phyloP scores from a whole-genome alignment of 192 early-diverging fungal species.

The Mortierella hygrophila region DNA sequence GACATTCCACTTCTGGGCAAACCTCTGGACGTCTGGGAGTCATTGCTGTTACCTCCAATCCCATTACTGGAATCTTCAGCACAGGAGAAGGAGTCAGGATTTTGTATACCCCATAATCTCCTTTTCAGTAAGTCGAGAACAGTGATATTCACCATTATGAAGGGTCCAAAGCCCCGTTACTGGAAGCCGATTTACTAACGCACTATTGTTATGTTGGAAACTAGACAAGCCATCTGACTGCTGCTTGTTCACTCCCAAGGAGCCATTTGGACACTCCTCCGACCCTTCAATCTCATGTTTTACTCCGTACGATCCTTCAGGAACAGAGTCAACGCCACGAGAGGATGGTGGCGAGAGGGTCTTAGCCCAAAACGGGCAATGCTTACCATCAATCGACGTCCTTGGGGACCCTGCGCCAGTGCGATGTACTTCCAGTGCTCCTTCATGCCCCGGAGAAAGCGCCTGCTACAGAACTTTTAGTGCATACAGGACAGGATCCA shows the following conservation, averaged over 20 bases:
- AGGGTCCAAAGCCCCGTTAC: too few species aligned
- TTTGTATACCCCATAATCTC: conserved; percentile 47
- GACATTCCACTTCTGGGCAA: conserved; percentile 49
- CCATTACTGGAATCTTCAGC: background rate
- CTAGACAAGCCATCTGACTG: conserved; percentile 59
- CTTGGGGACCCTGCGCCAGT: conserved; percentile 34
- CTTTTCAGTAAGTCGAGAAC: conserved; percentile 30
- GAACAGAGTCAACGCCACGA: background rate
- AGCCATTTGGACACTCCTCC: conserved; percentile 68
- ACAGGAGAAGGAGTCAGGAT: conserved; percentile 30
- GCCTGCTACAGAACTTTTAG: conserved; percentile 68
- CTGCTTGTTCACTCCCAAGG: conserved; percentile 66
- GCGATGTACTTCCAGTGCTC: conserved; percentile 60
- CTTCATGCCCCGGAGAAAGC: conserved; percentile 3
- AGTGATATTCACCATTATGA: background rate
- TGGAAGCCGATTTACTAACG: background rate
- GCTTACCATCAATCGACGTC: conserved; percentile 57
- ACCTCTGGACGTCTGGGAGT: conserved; percentile 48
- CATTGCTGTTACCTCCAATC: conserved; percentile 17
- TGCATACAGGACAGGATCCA: conserved; percentile 59
- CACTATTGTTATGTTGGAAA: too few species aligned
- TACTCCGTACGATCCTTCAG: conserved; percentile 32
- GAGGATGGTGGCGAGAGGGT: conserved; percentile 18
- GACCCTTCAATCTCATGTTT: conserved; percentile 66
- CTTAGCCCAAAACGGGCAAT: conserved; percentile 29